These are phyloP conservation scores for Pichia sporocuriosa DNA, from an alignment of 805 yeast genomes.

Conservation along the genomic window DNA sequence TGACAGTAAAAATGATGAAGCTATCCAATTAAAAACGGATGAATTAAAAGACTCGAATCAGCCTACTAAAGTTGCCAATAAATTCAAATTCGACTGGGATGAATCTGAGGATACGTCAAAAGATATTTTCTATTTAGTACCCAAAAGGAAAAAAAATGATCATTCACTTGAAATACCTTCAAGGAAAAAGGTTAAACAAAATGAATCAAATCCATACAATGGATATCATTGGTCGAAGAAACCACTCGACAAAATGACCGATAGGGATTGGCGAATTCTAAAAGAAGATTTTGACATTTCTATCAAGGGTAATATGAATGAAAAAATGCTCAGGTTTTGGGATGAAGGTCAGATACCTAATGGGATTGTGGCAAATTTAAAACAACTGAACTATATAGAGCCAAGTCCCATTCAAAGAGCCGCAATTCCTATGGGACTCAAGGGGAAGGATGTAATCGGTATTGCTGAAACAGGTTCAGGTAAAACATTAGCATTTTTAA, in stretches of 20 bases:
- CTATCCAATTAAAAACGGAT: not conserved
- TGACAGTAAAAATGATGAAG: too few species aligned
- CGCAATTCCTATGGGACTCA: conserved; percentile 64
- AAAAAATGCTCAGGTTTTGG: conserved; percentile 72
- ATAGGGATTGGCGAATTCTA: conserved; percentile 86
- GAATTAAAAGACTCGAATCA: not conserved
- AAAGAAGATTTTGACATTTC: conserved; percentile 69
- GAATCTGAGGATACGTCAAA: conserved; percentile 57
- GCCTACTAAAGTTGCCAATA: conserved; percentile 20
- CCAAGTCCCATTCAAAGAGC: conserved; percentile 94
- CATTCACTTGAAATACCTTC: conserved; percentile 8
- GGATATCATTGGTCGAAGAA: conserved; percentile 63
- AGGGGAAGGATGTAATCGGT: conserved; percentile 65
- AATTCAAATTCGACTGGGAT: conserved; percentile 67
- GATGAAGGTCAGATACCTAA: conserved; percentile 48
- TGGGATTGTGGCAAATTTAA: conserved; percentile 29
- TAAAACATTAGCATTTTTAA: conserved; percentile 74
- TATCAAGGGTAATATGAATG: conserved; percentile 42
- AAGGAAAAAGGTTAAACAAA: conserved; percentile 4
- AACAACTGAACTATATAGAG: conserved; percentile 38
- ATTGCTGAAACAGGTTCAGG: conserved; percentile 98
- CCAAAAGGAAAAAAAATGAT: conserved; percentile 21
- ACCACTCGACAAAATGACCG: conserved; percentile 54
- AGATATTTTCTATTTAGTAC: conserved; percentile 33
- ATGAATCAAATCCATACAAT: conserved; percentile 3